Evolutionary conservation across 306 rosid genomes (phyloP), one percentile per base, ranked within the genome.

Genomic region (Fragaria iinumae): DNA sequence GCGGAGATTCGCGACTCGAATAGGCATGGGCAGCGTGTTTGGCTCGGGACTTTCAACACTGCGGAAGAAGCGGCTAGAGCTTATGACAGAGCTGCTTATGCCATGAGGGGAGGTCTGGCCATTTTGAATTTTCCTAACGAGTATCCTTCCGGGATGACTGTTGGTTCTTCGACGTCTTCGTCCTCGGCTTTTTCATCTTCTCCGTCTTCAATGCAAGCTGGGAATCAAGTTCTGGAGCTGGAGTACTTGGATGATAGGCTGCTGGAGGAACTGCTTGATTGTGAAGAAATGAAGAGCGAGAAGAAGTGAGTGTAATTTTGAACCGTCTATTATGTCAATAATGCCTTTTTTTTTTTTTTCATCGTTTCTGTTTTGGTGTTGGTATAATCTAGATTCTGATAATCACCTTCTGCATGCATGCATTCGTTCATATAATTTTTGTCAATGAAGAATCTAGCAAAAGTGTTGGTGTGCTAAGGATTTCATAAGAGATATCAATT

Each of bases 51-150:
- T 1, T 94, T 91, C 75, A 86, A 76, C 80, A 91, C 98, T 0
- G 98, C 98, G 1, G 98, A 94, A 78, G 98, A 91, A 76, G 98
- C 98, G 0, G 98, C 98, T 9, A 80, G 98, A 67, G 98, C 98
- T 18, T 94, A 94, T 65, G 98, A 94, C 25, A 79, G 90, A 79
- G 94, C 97, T 21, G 98, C 98, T 63, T 91, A 91, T 56, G 36
- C 80, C 49, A 94, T 94, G 97, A 88, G 98, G 68, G 98, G 98
- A 27, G 64, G 89, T 49, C 85, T 91, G 59, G 98, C 98, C 2
- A 81, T 91, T 73, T 91, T 94, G 34, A 94, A 94, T 67, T 94
- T 91, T 62, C 98, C 97, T 2, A 50, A 85, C 45, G 97, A 94
- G 17, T 91, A 91, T 44, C 84, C 86, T 29, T 52, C 72, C 49